Evolutionary conservation across 129 eudicot species (phyloP), one percentile per base, ranked within the genome.

Genomic region (Smallanthus sonchifolius): DNA sequence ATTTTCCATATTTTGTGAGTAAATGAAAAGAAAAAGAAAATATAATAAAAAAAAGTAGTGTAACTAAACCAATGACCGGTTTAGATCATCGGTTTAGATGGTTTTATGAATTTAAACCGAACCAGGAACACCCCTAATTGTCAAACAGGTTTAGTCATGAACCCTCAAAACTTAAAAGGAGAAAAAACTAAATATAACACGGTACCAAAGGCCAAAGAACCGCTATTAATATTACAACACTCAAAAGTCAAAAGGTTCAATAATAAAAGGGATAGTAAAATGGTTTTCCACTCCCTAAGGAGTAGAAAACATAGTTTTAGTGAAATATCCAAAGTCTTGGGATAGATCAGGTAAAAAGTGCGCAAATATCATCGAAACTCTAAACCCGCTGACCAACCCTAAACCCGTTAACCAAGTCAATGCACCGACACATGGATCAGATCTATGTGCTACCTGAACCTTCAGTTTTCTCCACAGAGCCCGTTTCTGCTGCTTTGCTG

Each of bases 191-290:
- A 2, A 34, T 35, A 13, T 11, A 32, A 30, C 35, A 57, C 5
- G 0, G 38, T 59, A 59, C 43, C 37, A 68, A 62, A 39, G 37
- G 73, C 15, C 81, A 69, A 36, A 75, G 56, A 81, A 81, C 77
- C 77, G 52, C 77, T 64, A 42, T 64, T 55, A 81, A 73, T 19
- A 77, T 77, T 74, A 84, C 83, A 78, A 84, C 83, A 84, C 83
- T 75, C 85, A 64, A 77, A 24, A 24, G 30, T 75, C 85, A 64
- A 74, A 70, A 32, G 67, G 73, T 78, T 52, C 63, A 84, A 78
- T 76, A 42, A 34, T 55, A 64, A 68, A 79, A 69, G 49, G 59
- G 80, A 73, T 55, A 69, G 70, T 44, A 73, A 34, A 9, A 60
- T 60, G 39, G 65, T 30, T 60, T 60, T 32, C 65, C n/a, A 60